These are phyloP conservation scores for Tuctoria greenei DNA, from an alignment of 176 grass and related monocot species.

Conservation along the genomic window DNA sequence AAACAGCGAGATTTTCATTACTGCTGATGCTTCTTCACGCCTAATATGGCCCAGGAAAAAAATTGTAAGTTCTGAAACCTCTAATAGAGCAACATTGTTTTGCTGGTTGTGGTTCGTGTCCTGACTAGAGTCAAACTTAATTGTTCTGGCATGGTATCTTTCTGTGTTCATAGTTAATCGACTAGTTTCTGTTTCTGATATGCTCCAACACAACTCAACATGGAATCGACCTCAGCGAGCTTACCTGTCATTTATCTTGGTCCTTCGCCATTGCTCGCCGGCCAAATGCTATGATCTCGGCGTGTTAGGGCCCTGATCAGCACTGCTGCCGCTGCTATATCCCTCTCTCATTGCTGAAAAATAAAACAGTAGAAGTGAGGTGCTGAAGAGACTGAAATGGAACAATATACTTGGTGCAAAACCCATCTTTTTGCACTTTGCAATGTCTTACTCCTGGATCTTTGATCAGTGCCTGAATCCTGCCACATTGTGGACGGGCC, in stretches of 20 bases:
- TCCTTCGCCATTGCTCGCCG: constrained; percentile 77
- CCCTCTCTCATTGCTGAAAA: constrained; percentile 57
- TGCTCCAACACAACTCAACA: not conserved
- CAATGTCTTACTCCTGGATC: constrained; percentile 40
- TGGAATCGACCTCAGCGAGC: constrained; percentile 15
- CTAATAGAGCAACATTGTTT: too few species aligned
- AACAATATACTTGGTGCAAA: not conserved
- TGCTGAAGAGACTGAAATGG: not conserved
- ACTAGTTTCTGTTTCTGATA: not conserved
- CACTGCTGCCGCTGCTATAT: constrained; percentile 65
- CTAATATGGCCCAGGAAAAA: too few species aligned
- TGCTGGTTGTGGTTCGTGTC: not conserved
- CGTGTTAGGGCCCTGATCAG: constrained; percentile 70
- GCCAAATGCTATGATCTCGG: constrained; percentile 94
- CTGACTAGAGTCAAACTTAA: not conserved
- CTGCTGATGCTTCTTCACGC: too few species aligned
- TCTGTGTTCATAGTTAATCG: not conserved
- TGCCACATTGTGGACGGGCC: constrained; percentile 50
- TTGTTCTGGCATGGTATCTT: not conserved
- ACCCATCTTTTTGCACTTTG: not conserved
- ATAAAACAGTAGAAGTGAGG: not conserved
- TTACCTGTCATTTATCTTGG: constrained; percentile 99
- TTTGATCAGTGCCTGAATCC: constrained; percentile 46
- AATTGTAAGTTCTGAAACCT: too few species aligned
- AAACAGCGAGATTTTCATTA: too few species aligned